phyloP scores from a whole-genome alignment of 352 stramenopile species.

The Phytophthora sansomeana region DNA sequence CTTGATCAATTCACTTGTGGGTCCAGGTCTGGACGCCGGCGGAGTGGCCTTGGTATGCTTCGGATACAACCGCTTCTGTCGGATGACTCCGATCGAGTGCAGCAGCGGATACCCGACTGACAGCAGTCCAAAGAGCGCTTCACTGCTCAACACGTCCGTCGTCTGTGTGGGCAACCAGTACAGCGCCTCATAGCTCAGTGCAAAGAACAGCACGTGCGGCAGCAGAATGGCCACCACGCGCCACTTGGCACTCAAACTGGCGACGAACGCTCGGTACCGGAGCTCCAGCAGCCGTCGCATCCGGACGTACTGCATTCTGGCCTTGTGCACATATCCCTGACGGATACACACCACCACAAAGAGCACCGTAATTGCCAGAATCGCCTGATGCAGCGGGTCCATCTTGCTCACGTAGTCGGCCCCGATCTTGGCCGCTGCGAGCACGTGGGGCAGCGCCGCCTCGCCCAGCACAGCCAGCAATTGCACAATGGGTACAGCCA shows the following conservation, averaged over 20 bases:
- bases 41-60: conserved; percentile 32
- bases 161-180: conserved; percentile 59
- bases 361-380: conserved; percentile 37
- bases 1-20: conserved; percentile 37
- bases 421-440: conserved; percentile 45
- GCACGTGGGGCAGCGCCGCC: conserved; percentile 69
- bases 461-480: conserved; percentile 54
- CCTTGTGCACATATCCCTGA: conserved; percentile 72
- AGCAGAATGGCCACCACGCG: conserved; percentile 65
- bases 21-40: conserved; percentile 7
- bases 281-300: conserved; percentile 61
- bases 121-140: conserved; percentile 66
- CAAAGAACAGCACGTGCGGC: conserved; percentile 74
- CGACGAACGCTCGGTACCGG: conserved; percentile 74
- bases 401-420: conserved; percentile 59
- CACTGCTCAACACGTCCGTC: conserved; percentile 61
- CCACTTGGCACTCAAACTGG: conserved; percentile 76
- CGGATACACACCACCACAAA: conserved; percentile 63
- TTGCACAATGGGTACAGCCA: conserved; percentile 56
- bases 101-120: conserved; percentile 71
- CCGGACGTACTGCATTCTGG: conserved; percentile 54
- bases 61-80: conserved; percentile 58
- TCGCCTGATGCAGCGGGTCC: conserved; percentile 67
- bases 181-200: conserved; percentile 62
- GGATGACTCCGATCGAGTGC: conserved; percentile 70